Evolutionary conservation across 805 yeast species (phyloP), one percentile per base, ranked within the genome.

Genomic region (Lipomyces yamadae): DNA sequence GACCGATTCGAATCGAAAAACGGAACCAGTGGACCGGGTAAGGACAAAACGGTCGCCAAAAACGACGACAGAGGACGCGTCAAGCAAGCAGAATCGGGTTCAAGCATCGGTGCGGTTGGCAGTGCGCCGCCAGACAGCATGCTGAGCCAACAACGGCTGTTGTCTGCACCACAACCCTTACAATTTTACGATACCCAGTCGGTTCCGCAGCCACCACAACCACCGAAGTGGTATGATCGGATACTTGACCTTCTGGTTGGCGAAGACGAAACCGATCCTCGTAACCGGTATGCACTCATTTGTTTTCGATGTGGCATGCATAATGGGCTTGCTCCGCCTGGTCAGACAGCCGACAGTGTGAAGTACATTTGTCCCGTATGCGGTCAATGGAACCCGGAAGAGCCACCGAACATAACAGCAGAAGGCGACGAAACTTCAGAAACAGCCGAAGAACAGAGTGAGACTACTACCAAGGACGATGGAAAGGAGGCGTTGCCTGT

Each of bases 321-420:
- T 76, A 91, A 91, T 74, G 97, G 97, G 0, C 81, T 91, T 56
- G 96, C 96, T 0, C 90, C 92, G 3, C 92, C 90, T 1, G 88
- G 89, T 6, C 78, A 82, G 66, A 67, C 75, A 2, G 88, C 94
- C 0, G 73, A 71, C 1, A 73, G 76, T 4, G 85, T 89, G 7
- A 78, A 76, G 61, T 91, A 88, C 72, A 74, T 80, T 1, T 91
- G 97, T 78, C 90, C 92, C 7, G 77, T 77, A 30, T 90, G 96
- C 77, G 90, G 88, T 13, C 35, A 18, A 30, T 58, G 62, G 63
- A 72, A 72, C 50, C 72, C 72, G 4, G 64, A 30, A 39, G 35
- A 30, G 45, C 29, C n/a, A 32, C 48, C 24, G 24, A 42, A 29
- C 29, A 37, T 18, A 30, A 18, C 57, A 2, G n/a, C 59, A 8